Evolutionary conservation across 1,284 basidiomycete genomes (phyloP).

Genomic region (Microbotryum violaceum): DNA sequence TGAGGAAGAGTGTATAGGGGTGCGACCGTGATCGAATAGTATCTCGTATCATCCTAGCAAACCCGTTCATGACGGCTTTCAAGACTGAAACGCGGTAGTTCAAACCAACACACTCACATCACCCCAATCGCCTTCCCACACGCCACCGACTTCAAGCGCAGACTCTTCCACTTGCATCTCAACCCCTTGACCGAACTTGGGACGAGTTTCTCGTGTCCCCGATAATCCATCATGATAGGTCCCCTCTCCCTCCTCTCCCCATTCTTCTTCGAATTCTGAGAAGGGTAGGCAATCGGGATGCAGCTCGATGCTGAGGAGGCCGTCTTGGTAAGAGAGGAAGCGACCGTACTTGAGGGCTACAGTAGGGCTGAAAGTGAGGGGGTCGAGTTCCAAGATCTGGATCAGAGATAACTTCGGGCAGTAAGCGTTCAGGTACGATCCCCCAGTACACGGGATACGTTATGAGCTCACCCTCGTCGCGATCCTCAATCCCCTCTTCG

Average conservation of each 20-base stretch:
- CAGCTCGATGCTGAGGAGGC: slow-evolving; percentile 22
- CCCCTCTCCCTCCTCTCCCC: neutral
- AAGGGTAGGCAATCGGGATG: slow-evolving; percentile 20
- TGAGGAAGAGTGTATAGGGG: too few species aligned
- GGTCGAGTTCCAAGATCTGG: slow-evolving; percentile 33
- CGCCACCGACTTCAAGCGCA: slow-evolving; percentile 1
- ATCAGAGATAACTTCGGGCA: neutral
- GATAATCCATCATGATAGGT: slow-evolving; percentile 1
- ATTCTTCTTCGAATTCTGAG: neutral
- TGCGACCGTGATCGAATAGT: too few species aligned
- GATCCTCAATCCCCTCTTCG: slow-evolving; percentile 1
- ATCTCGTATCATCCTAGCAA: too few species aligned
- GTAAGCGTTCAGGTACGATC: too few species aligned
- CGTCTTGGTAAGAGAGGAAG: slow-evolving; percentile 5
- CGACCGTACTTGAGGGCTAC: slow-evolving; percentile 31
- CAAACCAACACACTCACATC: slow-evolving; percentile 14
- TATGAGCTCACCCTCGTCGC: slow-evolving; percentile 21
- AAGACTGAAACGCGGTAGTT: too few species aligned
- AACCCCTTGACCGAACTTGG: slow-evolving; percentile 27
- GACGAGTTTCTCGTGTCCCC: neutral
- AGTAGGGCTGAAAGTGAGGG: slow-evolving; percentile 20
- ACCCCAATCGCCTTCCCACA: slow-evolving; percentile 29
- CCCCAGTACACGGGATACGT: neutral
- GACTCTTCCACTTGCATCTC: neutral
- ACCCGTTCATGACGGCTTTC: too few species aligned